phyloP scores from a whole-genome alignment of 2,329 filamentous ascomycete species.

The Colletotrichum sp. region DNA sequence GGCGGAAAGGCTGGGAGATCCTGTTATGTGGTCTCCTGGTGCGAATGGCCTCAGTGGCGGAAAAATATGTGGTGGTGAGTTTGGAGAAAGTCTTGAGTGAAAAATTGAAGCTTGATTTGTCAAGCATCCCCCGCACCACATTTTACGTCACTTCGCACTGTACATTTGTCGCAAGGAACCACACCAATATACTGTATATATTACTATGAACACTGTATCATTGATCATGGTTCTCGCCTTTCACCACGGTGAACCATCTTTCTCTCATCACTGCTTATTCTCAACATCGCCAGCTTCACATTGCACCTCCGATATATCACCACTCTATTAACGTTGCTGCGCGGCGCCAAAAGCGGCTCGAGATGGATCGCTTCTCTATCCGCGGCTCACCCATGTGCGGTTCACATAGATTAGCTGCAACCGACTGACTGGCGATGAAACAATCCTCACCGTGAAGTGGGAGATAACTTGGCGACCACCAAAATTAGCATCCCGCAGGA shows the following conservation, averaged over 20 bases:
- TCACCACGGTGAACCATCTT: not conserved
- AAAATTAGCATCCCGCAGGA: not conserved
- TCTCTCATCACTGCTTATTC: not conserved
- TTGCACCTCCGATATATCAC: not conserved
- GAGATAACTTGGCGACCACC: not conserved
- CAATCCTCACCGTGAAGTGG: not conserved
- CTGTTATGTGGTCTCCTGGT: not conserved
- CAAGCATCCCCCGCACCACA: constrained; percentile 9
- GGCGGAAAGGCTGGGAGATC: not conserved
- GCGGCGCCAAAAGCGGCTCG: not conserved
- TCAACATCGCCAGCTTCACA: not conserved
- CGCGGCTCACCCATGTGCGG: not conserved
- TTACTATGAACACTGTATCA: too few relatives aligned
- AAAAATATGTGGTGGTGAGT: not conserved
- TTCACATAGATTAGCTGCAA: not conserved
- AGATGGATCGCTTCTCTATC: not conserved
- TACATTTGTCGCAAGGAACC: too few relatives aligned
- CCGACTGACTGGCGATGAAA: not conserved
- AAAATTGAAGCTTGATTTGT: constrained; percentile 14
- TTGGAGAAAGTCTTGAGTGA: not conserved
- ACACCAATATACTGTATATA: too few relatives aligned
- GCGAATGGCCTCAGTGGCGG: not conserved
- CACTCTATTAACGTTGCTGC: not conserved
- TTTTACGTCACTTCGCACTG: not conserved
- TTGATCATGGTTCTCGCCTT: not conserved